Evolutionary conservation across 176 grass and related monocot species (phyloP).

Genomic region (Cocos nucifera): DNA sequence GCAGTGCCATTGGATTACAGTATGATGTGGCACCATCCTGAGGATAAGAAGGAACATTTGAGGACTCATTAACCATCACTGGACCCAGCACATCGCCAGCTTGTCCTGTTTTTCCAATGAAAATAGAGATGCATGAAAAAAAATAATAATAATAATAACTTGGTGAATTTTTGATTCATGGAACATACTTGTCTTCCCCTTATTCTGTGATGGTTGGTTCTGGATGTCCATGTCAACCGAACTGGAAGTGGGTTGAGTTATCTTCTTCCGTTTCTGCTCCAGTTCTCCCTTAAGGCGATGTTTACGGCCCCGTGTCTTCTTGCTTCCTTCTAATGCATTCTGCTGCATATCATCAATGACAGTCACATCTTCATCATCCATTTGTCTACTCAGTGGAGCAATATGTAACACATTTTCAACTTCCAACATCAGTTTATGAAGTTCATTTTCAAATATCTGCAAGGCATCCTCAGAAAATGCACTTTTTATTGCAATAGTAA

Average conservation of each 20-base stretch:
- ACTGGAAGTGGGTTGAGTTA: conserved; percentile 7
- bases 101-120: conserved; percentile 6
- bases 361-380: conserved; percentile 23
- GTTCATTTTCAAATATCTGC: conserved; percentile 32
- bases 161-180: too few species aligned
- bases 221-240: conserved; percentile 1
- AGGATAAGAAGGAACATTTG: conserved; percentile 12
- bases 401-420: conserved; percentile 30
- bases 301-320: conserved; percentile 26
- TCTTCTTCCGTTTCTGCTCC: conserved; percentile 22
- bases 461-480: conserved; percentile 30
- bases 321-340: conserved; percentile 7
- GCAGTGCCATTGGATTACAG: conserved; percentile 18
- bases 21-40: conserved; percentile 21
- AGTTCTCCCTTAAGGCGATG: conserved; percentile 1
- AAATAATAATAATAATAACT: too few species aligned
- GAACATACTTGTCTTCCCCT: conserved; percentile 31
- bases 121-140: not conserved
- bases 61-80: conserved; percentile 17
- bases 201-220: conserved; percentile 9
- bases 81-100: conserved; percentile 18
- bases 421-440: conserved; percentile 30
- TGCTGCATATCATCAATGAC: conserved; percentile 16
- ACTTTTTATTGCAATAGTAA: conserved; percentile 38
- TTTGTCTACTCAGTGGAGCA: conserved; percentile 24